Conservation (phyloP, 129 eudicot genomes). For the Sambucus nigra region DNA sequence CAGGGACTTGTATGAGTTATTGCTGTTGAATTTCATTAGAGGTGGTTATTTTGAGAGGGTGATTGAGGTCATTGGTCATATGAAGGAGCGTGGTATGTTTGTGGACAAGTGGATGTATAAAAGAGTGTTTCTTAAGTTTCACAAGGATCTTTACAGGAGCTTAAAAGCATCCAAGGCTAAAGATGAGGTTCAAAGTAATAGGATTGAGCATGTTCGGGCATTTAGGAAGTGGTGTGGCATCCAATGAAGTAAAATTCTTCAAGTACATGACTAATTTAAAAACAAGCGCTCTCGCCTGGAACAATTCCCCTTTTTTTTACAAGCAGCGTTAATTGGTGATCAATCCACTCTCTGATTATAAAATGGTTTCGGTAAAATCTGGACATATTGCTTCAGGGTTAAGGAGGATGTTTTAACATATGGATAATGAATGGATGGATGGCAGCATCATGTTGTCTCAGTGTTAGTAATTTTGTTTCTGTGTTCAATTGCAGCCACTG, state of each 20-base stretch:
- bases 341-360: too few relatives aligned
- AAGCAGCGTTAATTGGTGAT: too few relatives aligned
- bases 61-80: conserved; percentile 61
- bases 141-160: conserved; percentile 59
- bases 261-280: too few relatives aligned
- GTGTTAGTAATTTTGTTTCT: too few relatives aligned
- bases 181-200: conserved; percentile 57
- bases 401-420: too few relatives aligned
- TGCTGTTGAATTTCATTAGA: conserved; percentile 49
- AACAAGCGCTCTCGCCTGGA: too few relatives aligned
- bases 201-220: conserved; percentile 64
- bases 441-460: too few relatives aligned
- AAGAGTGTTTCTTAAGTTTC: conserved; percentile 55
- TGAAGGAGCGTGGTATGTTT: conserved; percentile 52
- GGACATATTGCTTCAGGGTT: too few relatives aligned
- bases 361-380: too few relatives aligned
- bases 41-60: conserved; percentile 98
- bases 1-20: conserved; percentile 62
- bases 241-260: conserved; percentile 12
- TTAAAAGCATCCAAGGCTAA: conserved; percentile 38
- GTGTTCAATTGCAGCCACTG: too few relatives aligned
- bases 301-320: too few relatives aligned
- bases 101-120: conserved; percentile 59
- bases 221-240: conserved; percentile 66
- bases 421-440: too few relatives aligned